A percentile compares a stretch with the other conserved stretches of the same genome.
These are phyloP conservation scores for Penicillium malachiteum DNA, from an alignment of 495 filamentous ascomycete species.

Conservation along the genomic window DNA sequence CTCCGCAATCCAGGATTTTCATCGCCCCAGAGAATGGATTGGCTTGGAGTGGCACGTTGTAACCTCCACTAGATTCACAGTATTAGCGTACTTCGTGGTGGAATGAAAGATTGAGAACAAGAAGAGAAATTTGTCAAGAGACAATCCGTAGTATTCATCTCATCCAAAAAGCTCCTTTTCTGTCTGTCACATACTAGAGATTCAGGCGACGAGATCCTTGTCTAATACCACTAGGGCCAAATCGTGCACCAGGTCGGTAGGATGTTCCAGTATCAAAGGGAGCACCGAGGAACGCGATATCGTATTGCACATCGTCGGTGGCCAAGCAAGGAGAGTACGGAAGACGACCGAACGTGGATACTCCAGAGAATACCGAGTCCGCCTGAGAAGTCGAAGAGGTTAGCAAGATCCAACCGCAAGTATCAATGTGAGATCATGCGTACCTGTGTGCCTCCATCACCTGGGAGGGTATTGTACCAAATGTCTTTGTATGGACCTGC, in stretches of 20 bases:
- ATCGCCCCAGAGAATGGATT: constrained; percentile 68
- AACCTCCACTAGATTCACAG: constrained; percentile 53
- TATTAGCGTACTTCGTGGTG: no score
- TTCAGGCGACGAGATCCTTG: constrained; percentile 73
- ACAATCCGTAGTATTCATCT: background rate
- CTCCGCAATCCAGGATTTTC: constrained; percentile 71
- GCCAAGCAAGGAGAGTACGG: constrained; percentile 76
- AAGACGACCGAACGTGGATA: constrained; percentile 75
- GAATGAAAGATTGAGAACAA: no score
- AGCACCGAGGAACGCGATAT: constrained; percentile 78
- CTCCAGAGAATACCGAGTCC: constrained; percentile 70
- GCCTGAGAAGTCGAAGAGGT: constrained; percentile 41
- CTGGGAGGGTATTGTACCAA: constrained; percentile 65
- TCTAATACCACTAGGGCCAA: constrained; percentile 78
- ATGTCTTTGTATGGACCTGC: constrained; percentile 56
- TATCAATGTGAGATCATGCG: background rate
- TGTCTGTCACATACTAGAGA: constrained; percentile 65
- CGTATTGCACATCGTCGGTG: constrained; percentile 67
- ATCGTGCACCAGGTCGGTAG: constrained; percentile 79
- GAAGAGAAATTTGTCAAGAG: background rate
- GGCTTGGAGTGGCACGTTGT: constrained; percentile 58
- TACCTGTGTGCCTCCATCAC: constrained; percentile 69
- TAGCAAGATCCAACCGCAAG: no score
- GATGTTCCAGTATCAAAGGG: constrained; percentile 69
- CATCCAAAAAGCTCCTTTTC: no score